Base-by-base conservation (phyloP, 345 rosid species). In the Gossypium mustelinum region DNA sequence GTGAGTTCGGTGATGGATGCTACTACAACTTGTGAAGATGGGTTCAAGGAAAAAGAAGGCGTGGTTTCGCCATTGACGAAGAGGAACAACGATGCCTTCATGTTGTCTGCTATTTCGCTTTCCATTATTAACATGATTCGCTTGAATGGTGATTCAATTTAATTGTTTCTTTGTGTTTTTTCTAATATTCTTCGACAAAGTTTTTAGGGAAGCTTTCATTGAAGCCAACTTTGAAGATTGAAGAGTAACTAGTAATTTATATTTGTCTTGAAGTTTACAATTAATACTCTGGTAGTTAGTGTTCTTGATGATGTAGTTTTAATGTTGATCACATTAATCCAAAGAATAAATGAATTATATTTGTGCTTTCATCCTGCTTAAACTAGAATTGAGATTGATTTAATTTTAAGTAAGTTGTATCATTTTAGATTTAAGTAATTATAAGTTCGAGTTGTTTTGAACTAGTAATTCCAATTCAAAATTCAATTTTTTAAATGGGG, bases 11-110 rank as follows among this genome's bases (percentile, higher is more conserved):
- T 86, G 20, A 57, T 82, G 29, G 91, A 86, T 50, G 86, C 90
- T 44, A 13, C 90, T 17, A 57, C 85, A 0, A 87, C 93, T 2
- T 90, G 93, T 66, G 91, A 88, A 77, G 91, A 84, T 50, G 95
- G 91, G 34, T 90, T 90, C 80, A 41, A 25, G 14, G 91, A 90
- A 18, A 78, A 74, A 68, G 10, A 73, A 73, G 83, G 77, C 0
- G 27, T 27, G 0, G 78, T 72, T 47, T 90, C 92, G 10, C 91
- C 87, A 6, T 62, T 90, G 34, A 80, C 78, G 3, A 66, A 72
- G 57, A 83, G 85, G 64, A 82, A 88, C 51, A 80, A 85, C 63
- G 47, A 83, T 73, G 56, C 78, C 0, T 82, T 86, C 29, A 81
- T 69, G 73, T 63, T 90, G 70, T 79, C 92, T 34, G 90, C 87